phyloP scores from a whole-genome alignment of 106 monocot species.

The Iris macrosiphon region DNA sequence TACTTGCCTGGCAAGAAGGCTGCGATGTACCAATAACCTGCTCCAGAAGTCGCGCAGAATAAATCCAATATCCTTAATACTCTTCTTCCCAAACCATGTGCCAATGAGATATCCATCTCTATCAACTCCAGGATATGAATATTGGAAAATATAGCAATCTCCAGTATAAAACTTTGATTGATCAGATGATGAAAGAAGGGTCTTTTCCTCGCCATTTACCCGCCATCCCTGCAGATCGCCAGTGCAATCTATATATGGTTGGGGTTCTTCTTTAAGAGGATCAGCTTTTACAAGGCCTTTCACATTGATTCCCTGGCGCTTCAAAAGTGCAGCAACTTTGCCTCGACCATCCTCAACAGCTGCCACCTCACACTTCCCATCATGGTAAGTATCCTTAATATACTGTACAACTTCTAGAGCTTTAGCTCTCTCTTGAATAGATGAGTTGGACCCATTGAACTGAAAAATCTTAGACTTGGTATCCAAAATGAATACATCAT shows the following conservation, averaged over 20 bases:
- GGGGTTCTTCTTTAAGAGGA: conserved; percentile 78
- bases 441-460: conserved; percentile 59
- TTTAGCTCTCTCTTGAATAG: conserved; percentile 68
- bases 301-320: conserved; percentile 88
- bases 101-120: conserved; percentile 84
- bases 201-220: conserved; percentile 74
- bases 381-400: conserved; percentile 49
- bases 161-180: conserved; percentile 86
- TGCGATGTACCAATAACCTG: too few species aligned
- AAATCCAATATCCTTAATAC: too few species aligned
- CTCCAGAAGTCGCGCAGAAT: too few species aligned
- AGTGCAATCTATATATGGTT: conserved; percentile 85
- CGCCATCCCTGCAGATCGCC: conserved; percentile 94
- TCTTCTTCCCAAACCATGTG: conserved; percentile 91
- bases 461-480: conserved; percentile 56
- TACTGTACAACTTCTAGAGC: conserved; percentile 66
- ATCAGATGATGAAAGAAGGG: conserved; percentile 60
- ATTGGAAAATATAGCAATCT: conserved; percentile 95
- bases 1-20: too few species aligned
- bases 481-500: conserved; percentile 59
- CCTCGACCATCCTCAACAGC: conserved; percentile 73
- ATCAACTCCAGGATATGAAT: conserved; percentile 80
- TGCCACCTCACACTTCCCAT: conserved; percentile 42
- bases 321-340: conserved; percentile 95
- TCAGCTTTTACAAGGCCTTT: conserved; percentile 76